Evolutionary conservation across 371 early-diverging fungal species (phyloP).

Genomic region (Mucor lusitanicus): DNA sequence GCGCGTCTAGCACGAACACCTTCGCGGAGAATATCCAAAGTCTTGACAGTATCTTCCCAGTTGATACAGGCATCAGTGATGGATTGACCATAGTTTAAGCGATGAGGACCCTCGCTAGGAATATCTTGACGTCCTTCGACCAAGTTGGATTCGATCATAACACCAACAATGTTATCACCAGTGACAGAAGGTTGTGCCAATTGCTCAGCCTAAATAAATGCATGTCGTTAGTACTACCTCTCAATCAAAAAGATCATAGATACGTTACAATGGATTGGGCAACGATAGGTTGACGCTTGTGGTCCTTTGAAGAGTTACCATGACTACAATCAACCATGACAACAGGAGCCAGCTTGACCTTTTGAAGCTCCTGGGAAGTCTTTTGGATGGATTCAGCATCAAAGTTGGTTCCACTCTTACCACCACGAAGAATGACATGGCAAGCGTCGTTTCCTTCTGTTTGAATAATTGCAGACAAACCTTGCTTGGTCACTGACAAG

Average conservation of each 20-base stretch:
- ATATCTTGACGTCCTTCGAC: slow-evolving; percentile 79
- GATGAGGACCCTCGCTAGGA: slow-evolving; percentile 60
- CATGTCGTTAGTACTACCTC: neutral
- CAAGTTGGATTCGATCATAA: slow-evolving; percentile 86
- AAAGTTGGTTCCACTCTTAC: slow-evolving; percentile 88
- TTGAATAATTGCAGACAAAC: slow-evolving; percentile 88
- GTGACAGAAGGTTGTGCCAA: slow-evolving; percentile 43
- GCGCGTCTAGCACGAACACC: slow-evolving; percentile 70
- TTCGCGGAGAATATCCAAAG: slow-evolving; percentile 62
- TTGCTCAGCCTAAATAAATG: slow-evolving; percentile 31
- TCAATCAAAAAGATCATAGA: neutral
- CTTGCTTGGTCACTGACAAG: slow-evolving; percentile 95
- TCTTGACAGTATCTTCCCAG: slow-evolving; percentile 75
- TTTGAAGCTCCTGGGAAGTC: slow-evolving; percentile 62
- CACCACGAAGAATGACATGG: slow-evolving; percentile 91
- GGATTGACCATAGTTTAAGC: slow-evolving; percentile 69
- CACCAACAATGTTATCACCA: slow-evolving; percentile 70
- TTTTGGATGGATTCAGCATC: slow-evolving; percentile 66
- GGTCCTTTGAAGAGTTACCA: slow-evolving; percentile 82
- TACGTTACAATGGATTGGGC: slow-evolving; percentile 63
- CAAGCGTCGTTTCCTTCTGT: slow-evolving; percentile 77
- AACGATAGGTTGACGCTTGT: slow-evolving; percentile 80
- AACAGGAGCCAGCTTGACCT: slow-evolving; percentile 60
- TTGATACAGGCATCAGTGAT: slow-evolving; percentile 84
- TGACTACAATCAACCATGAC: slow-evolving; percentile 96